Base-by-base conservation (phyloP, 106 monocot genomes). In the Amphibolis antarctica region DNA sequence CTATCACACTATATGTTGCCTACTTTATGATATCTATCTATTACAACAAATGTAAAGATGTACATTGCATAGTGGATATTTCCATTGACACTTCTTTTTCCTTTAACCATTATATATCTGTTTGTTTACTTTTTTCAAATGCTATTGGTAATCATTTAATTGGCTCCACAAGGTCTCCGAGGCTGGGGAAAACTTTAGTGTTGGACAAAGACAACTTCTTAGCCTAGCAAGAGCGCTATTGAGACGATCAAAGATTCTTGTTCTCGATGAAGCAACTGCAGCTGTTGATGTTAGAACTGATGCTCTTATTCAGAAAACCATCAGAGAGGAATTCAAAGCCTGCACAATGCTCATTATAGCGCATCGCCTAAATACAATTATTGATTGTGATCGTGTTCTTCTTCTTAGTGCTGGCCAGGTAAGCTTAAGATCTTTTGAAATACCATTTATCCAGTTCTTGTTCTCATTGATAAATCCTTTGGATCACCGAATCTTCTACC, bases 311-410 rank as follows among this genome's bases (percentile, higher is more conserved):
- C 96, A 98, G 60, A 98, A 85, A 69, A 98, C 96, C 24, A 98
- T 98, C 13, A 74, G 96, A 72, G 96, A 91, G 64, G 96, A 98
- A 68, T 98, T 98, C 69, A 90, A 86, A 45, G 81, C 80, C 21
- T 98, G 90, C 71, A 98, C 96, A 12, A 98, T 98, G 96, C 85
- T 98, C 48, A 81, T 91, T 46, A 98, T 98, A 68, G 96, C 96
- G 19, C 96, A 98, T 42, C 82, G 96, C 15, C 50, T 98, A 72
- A 98, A 98, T 71, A 98, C 96, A 44, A 82, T 98, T 46, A 91
- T 98, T 24, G 90, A 91, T 62, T 98, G 87, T 69, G 96, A 98
- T 52, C 75, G 85, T 9, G 77, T 87, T 69, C 86, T 98, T 49
- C 82, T 98, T 36, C 96, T 98, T 24, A 77, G 76, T 75, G 62